These are phyloP conservation scores for Fusarium sterilihyphosum DNA, from an alignment of 2,329 filamentous ascomycete genomes.

Conservation along the genomic window DNA sequence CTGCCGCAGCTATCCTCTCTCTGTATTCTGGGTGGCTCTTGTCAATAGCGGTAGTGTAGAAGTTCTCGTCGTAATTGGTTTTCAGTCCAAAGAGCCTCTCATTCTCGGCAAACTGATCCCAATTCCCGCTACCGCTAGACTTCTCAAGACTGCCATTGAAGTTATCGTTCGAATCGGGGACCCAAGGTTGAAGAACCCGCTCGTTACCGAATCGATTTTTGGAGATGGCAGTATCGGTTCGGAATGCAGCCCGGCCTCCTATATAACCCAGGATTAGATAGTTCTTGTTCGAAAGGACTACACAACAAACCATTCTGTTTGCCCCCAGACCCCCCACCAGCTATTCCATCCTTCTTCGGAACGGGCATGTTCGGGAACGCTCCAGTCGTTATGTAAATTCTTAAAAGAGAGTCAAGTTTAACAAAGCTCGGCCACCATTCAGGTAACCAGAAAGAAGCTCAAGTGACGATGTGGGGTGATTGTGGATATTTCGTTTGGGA, in stretches of 20 bases:
- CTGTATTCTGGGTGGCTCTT: slow-evolving; percentile 84
- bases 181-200: slow-evolving; percentile 83
- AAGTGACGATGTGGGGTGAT: slow-evolving; percentile 29
- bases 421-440: slow-evolving; percentile 39
- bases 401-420: slow-evolving; percentile 38
- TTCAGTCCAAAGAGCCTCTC: slow-evolving; percentile 87
- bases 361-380: slow-evolving; percentile 48
- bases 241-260: slow-evolving; percentile 78
- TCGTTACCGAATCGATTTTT: slow-evolving; percentile 75
- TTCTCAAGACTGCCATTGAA: slow-evolving; percentile 78
- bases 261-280: slow-evolving; percentile 11
- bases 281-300: not conserved
- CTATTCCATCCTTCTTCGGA: slow-evolving; percentile 52
- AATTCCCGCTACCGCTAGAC: slow-evolving; percentile 60
- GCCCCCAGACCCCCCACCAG: slow-evolving; percentile 44
- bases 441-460: slow-evolving; percentile 32
- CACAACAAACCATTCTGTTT: slow-evolving; percentile 52
- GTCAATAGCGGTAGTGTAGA: slow-evolving; percentile 93
- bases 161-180: slow-evolving; percentile 70
- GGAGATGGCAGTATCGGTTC: slow-evolving; percentile 90
- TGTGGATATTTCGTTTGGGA: slow-evolving; percentile 14
- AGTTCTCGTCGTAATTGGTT: slow-evolving; percentile 91
- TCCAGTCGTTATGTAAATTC: slow-evolving; percentile 36
- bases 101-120: slow-evolving; percentile 96
- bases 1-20: slow-evolving; percentile 80